Base-by-base conservation (phyloP, 768 basidiomycete genomes). In the Pleurotus platypus region DNA sequence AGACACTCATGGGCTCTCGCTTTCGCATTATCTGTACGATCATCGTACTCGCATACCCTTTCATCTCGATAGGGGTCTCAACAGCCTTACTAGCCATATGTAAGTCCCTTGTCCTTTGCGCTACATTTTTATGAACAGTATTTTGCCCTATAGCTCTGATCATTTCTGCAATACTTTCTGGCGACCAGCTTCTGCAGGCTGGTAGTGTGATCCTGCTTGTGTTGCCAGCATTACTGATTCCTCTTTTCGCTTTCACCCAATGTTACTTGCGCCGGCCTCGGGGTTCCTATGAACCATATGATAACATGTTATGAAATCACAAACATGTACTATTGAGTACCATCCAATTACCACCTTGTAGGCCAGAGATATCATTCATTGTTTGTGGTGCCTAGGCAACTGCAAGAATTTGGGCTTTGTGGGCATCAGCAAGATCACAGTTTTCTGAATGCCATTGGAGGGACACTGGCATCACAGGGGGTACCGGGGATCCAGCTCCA, bases 11-110 rank as follows among this genome's bases (percentile, higher is more conserved):
- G 15, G 42, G 40, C 16, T 48, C 55, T 46, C 40, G 40, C 24
- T 56, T 43, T 8, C 55, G 55, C n/a, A 45, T 56, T 13, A 16
- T 42, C 20, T 56, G 43, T 16, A 56, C 55, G 9, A 8, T 43
- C 11, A 7, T 56, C 7, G 2, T 56, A 12, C 22, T 56, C 16
- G 55, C 40, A 12, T 56, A 46, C 27, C 55, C 55, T 5, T 56
- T 56, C 24, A 35, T 42, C 35, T n/a, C 42, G n/a, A 46, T 56
- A 7, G 42, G 40, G 15, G 18, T 56, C 8, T 42, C 55, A 26
- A 46, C 42, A 9, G 18, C 26, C 18, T 7, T 56, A 9, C 7
- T 16, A 22, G 55, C 55, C 9, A 4, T 46, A 18, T 40, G 55
- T 46, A 46, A 5, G 55, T 46, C 39, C 39, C n/a, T n/a, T 11